Percentiles rank a stretch among this genome's conserved stretches.
Conservation (phyloP, 208 protist genomes). For the Trypanosoma mega region DNA sequence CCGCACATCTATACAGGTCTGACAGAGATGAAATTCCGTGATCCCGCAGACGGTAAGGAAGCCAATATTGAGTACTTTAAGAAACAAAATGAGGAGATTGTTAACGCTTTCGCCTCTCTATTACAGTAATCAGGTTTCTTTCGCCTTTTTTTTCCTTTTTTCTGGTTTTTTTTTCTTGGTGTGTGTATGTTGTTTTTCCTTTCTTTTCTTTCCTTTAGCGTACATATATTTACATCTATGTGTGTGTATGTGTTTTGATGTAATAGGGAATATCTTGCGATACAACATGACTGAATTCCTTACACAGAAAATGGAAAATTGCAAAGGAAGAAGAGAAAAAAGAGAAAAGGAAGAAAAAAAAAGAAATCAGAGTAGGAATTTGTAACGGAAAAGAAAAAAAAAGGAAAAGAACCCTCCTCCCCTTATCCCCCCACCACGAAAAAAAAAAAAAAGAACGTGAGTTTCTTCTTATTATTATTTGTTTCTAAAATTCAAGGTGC, state of each 20-base stretch:
- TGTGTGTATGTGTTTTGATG: constrained; percentile 13
- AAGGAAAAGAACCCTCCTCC: constrained; percentile 20
- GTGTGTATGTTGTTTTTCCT: not conserved
- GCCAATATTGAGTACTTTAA: constrained; percentile 87
- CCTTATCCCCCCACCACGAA: too few species aligned
- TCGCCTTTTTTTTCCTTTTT: constrained; percentile 6
- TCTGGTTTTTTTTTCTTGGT: constrained; percentile 12
- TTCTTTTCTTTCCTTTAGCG: constrained; percentile 28
- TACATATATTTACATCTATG: too few species aligned
- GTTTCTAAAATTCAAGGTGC: too few species aligned
- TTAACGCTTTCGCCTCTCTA: constrained; percentile 79
- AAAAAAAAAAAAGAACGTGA: too few species aligned
- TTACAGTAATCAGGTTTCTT: constrained; percentile 47
- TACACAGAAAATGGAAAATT: too few species aligned
- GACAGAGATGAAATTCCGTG: constrained; percentile 93
- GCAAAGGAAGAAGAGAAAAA: too few species aligned
- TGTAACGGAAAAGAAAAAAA: constrained; percentile 14
- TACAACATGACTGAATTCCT: constrained; percentile 20
- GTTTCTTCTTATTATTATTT: too few species aligned
- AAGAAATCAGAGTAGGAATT: constrained; percentile 17
- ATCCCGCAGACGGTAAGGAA: constrained; percentile 83
- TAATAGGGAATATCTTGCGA: constrained; percentile 3
- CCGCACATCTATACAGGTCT: constrained; percentile 80
- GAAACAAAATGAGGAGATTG: constrained; percentile 89
- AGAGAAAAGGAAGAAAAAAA: constrained; percentile 22